A percentile compares a stretch with the other conserved stretches of the same genome.
Conservation (phyloP, 176 grass and related monocot genomes). For the Bolboschoenus planiculmis region DNA sequence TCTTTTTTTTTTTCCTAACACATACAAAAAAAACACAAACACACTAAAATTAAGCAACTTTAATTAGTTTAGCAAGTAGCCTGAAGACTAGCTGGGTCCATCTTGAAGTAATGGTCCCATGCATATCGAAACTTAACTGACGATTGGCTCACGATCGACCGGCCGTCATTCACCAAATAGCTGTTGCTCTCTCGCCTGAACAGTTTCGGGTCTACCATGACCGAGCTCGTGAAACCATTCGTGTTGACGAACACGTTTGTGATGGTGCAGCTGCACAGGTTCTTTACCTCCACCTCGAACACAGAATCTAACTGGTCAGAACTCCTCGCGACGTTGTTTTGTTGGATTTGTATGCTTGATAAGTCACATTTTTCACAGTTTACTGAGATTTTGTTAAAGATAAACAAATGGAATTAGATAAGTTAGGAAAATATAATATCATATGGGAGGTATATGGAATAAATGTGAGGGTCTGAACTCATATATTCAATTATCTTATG, state of each 20-base stretch:
- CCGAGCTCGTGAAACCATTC: constrained; percentile 37
- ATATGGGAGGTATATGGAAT: too few species aligned
- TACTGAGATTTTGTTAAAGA: constrained; percentile 8
- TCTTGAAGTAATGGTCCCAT: constrained; percentile 61
- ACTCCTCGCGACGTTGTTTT: constrained; percentile 27
- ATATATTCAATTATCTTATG: too few species aligned
- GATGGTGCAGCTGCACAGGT: constrained; percentile 44
- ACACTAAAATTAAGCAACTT: neutral
- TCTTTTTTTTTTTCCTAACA: neutral
- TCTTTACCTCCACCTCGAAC: constrained; percentile 64
- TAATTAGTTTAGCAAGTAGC: neutral
- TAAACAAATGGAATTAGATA: neutral
- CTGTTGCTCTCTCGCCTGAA: constrained; percentile 25
- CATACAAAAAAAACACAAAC: neutral
- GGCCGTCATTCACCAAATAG: constrained; percentile 50
- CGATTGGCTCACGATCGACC: constrained; percentile 32
- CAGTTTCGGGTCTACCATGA: constrained; percentile 37
- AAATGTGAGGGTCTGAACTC: neutral
- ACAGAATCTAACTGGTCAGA: constrained; percentile 25
- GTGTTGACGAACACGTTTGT: constrained; percentile 32
- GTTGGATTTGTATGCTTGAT: constrained; percentile 44
- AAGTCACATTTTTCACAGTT: constrained; percentile 18
- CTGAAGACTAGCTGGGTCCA: constrained; percentile 35
- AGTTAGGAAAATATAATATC: neutral
- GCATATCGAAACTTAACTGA: constrained; percentile 50